These are phyloP conservation scores for Elongisporangium prolatum DNA, from an alignment of 352 stramenopile species.

Conservation along the genomic window DNA sequence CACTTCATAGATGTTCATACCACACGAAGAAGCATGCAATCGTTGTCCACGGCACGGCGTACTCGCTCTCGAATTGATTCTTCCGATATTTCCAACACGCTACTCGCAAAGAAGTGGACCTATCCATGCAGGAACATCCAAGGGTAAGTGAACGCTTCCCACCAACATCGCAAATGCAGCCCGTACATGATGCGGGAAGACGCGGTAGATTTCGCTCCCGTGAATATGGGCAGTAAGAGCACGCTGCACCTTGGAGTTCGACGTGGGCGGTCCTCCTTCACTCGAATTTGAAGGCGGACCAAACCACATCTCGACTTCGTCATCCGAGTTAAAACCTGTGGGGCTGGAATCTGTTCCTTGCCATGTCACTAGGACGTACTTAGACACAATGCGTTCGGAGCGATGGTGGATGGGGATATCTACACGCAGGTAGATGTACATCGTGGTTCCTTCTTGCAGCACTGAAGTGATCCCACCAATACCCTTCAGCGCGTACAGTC, in stretches of 20 bases:
- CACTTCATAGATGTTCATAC: slow-evolving; percentile 20
- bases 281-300: slow-evolving; percentile 33
- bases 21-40: slow-evolving; percentile 84
- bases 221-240: slow-evolving; percentile 77
- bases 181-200: slow-evolving; percentile 85
- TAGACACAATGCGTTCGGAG: slow-evolving; percentile 81
- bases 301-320: slow-evolving; percentile 62
- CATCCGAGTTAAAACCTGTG: slow-evolving; percentile 63
- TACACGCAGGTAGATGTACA: slow-evolving; percentile 90
- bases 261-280: slow-evolving; percentile 38
- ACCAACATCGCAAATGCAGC: background rate
- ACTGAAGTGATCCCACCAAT: slow-evolving; percentile 74
- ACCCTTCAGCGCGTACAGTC: slow-evolving; percentile 77
- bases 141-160: background rate
- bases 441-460: slow-evolving; percentile 69
- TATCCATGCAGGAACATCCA: slow-evolving; percentile 10
- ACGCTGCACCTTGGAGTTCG: slow-evolving; percentile 74
- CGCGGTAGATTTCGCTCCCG: slow-evolving; percentile 80
- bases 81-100: slow-evolving; percentile 72
- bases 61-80: slow-evolving; percentile 83
- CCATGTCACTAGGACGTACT: slow-evolving; percentile 87
- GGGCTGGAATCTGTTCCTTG: slow-evolving; percentile 48
- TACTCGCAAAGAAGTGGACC: slow-evolving; percentile 86
- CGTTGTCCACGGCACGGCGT: slow-evolving; percentile 76
- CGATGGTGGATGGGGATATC: slow-evolving; percentile 79